Evolutionary conservation across 306 rosid genomes (phyloP).

Genomic region (Cyclanthera cordifolia): DNA sequence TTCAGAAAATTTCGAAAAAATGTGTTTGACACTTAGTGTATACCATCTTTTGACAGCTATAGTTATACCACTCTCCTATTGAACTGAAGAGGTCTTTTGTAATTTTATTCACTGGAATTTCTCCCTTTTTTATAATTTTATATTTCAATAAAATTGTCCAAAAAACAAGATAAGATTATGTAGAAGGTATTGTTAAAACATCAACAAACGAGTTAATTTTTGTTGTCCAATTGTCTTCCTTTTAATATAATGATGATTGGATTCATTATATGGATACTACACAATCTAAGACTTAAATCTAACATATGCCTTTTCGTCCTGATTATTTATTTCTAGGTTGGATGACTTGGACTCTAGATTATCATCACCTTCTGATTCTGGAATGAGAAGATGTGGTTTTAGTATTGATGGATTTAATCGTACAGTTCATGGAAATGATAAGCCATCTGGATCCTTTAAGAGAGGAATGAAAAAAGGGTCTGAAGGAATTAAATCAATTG

Average conservation of each 20-base stretch:
- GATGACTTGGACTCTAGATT: slow-evolving; percentile 69
- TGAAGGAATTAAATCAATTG: slow-evolving; percentile 84
- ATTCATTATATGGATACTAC: not conserved
- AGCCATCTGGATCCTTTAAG: slow-evolving; percentile 70
- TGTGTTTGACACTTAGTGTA: too few species aligned
- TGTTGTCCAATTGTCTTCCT: not conserved
- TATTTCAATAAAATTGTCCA: too few species aligned
- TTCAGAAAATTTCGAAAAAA: too few species aligned
- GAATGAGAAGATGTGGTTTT: slow-evolving; percentile 56
- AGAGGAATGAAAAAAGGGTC: slow-evolving; percentile 89
- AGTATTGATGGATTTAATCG: slow-evolving; percentile 50
- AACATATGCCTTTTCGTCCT: slow-evolving; percentile 14
- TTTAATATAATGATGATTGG: not conserved
- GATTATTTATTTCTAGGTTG: slow-evolving; percentile 45
- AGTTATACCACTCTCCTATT: too few species aligned
- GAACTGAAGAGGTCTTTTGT: too few species aligned
- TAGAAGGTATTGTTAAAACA: not conserved
- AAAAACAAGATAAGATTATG: not conserved
- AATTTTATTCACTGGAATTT: not conserved
- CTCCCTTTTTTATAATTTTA: too few species aligned
- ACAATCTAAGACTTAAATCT: not conserved
- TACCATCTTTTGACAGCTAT: too few species aligned
- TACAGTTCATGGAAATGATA: slow-evolving; percentile 42
- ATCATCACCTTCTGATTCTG: slow-evolving; percentile 58
- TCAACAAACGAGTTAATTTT: not conserved